phyloP scores from a whole-genome alignment of 352 stramenopile species.

The Proteromonas lacertae region DNA sequence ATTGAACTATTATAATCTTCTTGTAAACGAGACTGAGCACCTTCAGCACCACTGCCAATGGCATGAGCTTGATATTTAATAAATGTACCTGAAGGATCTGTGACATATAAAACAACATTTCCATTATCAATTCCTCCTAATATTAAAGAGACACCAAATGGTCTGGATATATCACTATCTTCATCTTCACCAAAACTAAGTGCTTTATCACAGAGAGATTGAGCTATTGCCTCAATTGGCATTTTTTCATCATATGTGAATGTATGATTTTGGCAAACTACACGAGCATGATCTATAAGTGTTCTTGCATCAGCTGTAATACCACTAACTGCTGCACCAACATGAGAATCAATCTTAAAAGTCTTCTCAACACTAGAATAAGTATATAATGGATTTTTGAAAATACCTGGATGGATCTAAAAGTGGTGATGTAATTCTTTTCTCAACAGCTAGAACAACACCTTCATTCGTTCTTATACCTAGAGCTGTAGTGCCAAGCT shows the following conservation, averaged over 20 bases:
- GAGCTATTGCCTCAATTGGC: conserved; percentile 78
- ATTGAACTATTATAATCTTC: conserved; percentile 80
- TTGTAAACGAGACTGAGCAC: conserved; percentile 81
- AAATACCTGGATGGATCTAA: conserved; percentile 52
- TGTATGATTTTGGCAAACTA: conserved; percentile 90
- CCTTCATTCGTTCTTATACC: conserved; percentile 86
- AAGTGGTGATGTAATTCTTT: conserved; percentile 73
- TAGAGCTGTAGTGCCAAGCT: conserved; percentile 85
- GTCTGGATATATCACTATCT: conserved; percentile 71
- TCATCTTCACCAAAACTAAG: conserved; percentile 63
- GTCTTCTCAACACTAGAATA: conserved; percentile 99
- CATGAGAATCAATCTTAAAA: conserved; percentile 88
- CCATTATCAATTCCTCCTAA: conserved; percentile 69
- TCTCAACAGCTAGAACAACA: conserved; percentile 88
- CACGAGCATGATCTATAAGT: conserved; percentile 87
- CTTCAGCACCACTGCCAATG: conserved; percentile 83
- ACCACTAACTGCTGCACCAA: conserved; percentile 86
- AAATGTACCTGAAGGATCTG: conserved; percentile 86
- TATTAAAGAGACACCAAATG: conserved; percentile 89
- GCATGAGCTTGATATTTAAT: conserved; percentile 88
- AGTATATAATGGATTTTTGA: too few species aligned
- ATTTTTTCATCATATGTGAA: conserved; percentile 42
- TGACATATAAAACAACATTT: conserved; percentile 72
- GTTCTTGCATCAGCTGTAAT: conserved; percentile 61
- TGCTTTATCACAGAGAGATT: conserved; percentile 87